Evolutionary conservation across 306 rosid species (phyloP), one percentile per base, ranked within the genome.

Genomic region (Ceratonia siliqua): DNA sequence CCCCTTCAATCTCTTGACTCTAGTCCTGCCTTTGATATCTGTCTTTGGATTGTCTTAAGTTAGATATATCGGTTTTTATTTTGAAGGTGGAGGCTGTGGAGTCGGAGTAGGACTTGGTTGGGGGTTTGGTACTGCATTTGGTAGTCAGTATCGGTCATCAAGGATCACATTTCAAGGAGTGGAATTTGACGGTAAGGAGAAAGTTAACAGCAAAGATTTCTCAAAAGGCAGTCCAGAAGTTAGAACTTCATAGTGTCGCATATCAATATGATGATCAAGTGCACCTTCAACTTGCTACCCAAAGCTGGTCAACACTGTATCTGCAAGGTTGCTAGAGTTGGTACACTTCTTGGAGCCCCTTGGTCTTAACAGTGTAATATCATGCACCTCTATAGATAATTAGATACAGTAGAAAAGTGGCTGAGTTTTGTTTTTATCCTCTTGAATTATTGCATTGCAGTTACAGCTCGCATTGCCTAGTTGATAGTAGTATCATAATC

Each of bases 21-120:
- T 59, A 18, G 45, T 32, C 49, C 8, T 2, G 6, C 62, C 49
- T 12, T 35, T 14, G 28, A 30, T 74, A 4, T 15, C 12, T 52
- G 41, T 45, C 9, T 14, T 32, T 28, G 49, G 58, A 27, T 28
- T 20, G 57, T 27, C 24, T 15, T 11, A 20, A 10, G 28, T 3
- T 30, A 28, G n/a, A 27, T 33, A 42, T 66, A 24, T 70, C 62
- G 25, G 25, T 62, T 55, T 71, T 76, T 49, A 48, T 80, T 78
- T 75, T 80, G 57, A 82, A 94, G 97, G 99, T 71, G 99, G 99
- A 79, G 99, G 98, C 68, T 94, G 99, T 85, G 98, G 99, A 63
- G 79, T 94, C 61, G 99, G 99, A 78, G 80, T 94, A 45, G 99
- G 99, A 82, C 97, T 94, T 72, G 99, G 98, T 75, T 94, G 99